Evolutionary conservation across 2,329 filamentous ascomycete genomes (phyloP).

Genomic region (Cladophialophora chaetospira): DNA sequence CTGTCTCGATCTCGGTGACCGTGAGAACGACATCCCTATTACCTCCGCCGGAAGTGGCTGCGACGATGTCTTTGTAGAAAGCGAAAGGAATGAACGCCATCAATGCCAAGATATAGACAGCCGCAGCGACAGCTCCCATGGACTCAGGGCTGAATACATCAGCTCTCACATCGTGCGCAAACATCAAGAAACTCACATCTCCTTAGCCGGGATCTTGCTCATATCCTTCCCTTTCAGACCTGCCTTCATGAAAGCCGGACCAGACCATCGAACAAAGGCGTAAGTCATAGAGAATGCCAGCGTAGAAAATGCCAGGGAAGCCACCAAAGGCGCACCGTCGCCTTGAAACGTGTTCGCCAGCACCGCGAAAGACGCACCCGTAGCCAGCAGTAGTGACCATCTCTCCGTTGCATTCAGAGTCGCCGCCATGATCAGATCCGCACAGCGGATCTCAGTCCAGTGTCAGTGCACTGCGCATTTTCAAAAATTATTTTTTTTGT

Average conservation of each 20-base stretch:
- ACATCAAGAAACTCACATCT: conserved; percentile 61
- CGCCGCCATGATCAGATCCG: conserved; percentile 38
- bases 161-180: background rate
- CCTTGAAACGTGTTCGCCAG: conserved; percentile 79
- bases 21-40: conserved; percentile 84
- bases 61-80: conserved; percentile 97
- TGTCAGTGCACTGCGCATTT: background rate
- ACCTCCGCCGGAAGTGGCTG: conserved; percentile 88
- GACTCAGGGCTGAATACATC: conserved; percentile 71
- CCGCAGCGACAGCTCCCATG: conserved; percentile 91
- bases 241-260: conserved; percentile 81
- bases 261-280: conserved; percentile 89
- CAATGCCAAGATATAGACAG: conserved; percentile 85
- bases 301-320: conserved; percentile 81
- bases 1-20: conserved; percentile 72
- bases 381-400: conserved; percentile 63
- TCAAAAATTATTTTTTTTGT: too few relatives aligned
- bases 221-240: conserved; percentile 89
- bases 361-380: conserved; percentile 69
- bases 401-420: conserved; percentile 57
- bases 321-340: conserved; percentile 85
- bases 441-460: background rate
- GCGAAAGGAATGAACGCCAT: conserved; percentile 95
- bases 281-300: conserved; percentile 81
- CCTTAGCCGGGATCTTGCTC: conserved; percentile 71